phyloP scores from a whole-genome alignment of 2,329 filamentous ascomycete species.

The Talaromyces islandicus region DNA sequence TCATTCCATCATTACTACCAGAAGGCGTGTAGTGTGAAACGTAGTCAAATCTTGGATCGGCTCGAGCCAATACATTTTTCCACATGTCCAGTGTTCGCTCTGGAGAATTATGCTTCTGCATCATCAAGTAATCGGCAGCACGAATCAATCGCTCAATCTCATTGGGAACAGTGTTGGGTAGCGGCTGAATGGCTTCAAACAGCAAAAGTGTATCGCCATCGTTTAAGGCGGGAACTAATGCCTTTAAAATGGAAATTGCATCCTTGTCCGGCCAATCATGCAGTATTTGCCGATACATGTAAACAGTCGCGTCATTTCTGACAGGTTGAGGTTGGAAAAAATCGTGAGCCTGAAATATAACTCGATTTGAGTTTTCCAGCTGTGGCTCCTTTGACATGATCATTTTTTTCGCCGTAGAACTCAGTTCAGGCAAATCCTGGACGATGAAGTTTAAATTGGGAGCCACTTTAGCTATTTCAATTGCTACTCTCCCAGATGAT shows the following conservation, averaged over 20 bases:
- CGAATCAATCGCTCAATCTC: slow-evolving; percentile 16
- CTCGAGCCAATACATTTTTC: neutral
- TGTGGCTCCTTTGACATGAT: neutral
- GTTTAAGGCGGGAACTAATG: slow-evolving; percentile 27
- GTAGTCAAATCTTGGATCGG: neutral
- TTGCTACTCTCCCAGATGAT: slow-evolving; percentile 52
- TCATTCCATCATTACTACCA: neutral
- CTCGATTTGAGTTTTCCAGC: slow-evolving; percentile 3
- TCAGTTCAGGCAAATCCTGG: slow-evolving; percentile 40
- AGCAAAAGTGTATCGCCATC: slow-evolving; percentile 17
- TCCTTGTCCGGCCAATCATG: slow-evolving; percentile 35
- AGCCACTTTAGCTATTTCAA: slow-evolving; percentile 49
- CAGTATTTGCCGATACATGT: slow-evolving; percentile 31
- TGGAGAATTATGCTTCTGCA: slow-evolving; percentile 25
- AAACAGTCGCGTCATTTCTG: slow-evolving; percentile 17
- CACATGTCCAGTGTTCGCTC: slow-evolving; percentile 26
- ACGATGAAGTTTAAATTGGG: slow-evolving; percentile 50
- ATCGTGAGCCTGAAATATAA: slow-evolving; percentile 23
- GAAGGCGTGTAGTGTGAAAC: neutral
- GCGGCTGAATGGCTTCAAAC: slow-evolving; percentile 27
- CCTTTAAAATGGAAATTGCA: slow-evolving; percentile 26
- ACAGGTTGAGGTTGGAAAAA: slow-evolving; percentile 29
- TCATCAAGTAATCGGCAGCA: slow-evolving; percentile 27
- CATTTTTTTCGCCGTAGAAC: slow-evolving; percentile 11
- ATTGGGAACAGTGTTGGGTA: slow-evolving; percentile 13